phyloP scores from a whole-genome alignment of 768 basidiomycete species.

The Podaxis sp. region DNA sequence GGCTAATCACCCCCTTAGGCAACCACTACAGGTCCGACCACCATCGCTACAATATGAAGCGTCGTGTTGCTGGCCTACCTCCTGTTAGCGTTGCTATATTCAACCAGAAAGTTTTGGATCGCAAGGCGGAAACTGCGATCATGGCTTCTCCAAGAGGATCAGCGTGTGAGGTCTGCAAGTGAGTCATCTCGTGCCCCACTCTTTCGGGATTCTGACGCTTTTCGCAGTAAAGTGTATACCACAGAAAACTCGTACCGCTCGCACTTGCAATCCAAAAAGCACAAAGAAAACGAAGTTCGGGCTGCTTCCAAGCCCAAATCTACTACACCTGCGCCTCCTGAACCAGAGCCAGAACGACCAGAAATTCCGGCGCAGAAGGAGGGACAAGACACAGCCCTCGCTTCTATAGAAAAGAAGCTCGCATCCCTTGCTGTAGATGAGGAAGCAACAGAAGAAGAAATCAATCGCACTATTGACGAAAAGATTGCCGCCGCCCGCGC shows the following conservation, averaged over 20 bases:
- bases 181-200: conserved; percentile 27
- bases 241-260: conserved; percentile 88
- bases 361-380: conserved; percentile 7
- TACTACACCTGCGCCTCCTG: conserved; percentile 14
- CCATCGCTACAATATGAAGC: conserved; percentile 98
- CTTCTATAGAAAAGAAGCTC: conserved; percentile 12
- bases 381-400: conserved; percentile 17
- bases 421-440: conserved; percentile 18
- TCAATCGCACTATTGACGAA: conserved; percentile 62
- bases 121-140: conserved; percentile 72
- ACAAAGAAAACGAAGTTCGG: conserved; percentile 73
- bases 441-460: conserved; percentile 42
- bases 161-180: conserved; percentile 84
- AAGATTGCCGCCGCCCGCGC: conserved; percentile 72
- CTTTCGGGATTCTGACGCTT: not conserved
- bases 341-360: not conserved
- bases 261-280: conserved; percentile 87
- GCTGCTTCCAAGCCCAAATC: conserved; percentile 25
- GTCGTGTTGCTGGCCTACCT: conserved; percentile 85
- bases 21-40: conserved; percentile 90
- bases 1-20: conserved; percentile 41
- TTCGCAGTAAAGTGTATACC: conserved; percentile 78
- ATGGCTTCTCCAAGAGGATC: conserved; percentile 57
- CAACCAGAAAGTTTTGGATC: conserved; percentile 84
- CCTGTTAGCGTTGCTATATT: conserved; percentile 78